Percentiles rank a stretch among this genome's conserved stretches.
phyloP scores from a whole-genome alignment of 2,329 filamentous ascomycete species.

The Penicillium sp. region DNA sequence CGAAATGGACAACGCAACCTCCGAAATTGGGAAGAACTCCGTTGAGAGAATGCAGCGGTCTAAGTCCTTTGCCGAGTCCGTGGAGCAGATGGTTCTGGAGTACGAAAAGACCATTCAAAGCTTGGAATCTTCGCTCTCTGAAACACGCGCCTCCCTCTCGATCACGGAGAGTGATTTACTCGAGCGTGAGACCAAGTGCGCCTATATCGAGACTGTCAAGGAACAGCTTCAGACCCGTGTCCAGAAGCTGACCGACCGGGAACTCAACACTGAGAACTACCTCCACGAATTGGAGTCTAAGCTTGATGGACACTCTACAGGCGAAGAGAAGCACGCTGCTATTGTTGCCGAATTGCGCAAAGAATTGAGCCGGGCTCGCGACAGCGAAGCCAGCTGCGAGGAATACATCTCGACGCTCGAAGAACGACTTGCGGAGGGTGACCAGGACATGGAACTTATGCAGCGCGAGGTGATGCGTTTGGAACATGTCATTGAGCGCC shows the following conservation, averaged over 20 bases:
- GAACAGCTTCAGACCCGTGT: conserved; percentile 82
- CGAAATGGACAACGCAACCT: conserved; percentile 46
- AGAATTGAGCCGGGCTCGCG: conserved; percentile 80
- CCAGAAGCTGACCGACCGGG: conserved; percentile 90
- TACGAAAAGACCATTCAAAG: conserved; percentile 98
- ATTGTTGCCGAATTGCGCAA: conserved; percentile 86
- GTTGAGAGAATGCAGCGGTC: conserved; percentile 89
- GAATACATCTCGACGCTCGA: conserved; percentile 97
- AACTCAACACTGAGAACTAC: conserved; percentile 87
- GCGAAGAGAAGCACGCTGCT: conserved; percentile 86
- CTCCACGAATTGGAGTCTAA: conserved; percentile 87
- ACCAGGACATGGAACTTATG: conserved; percentile 95
- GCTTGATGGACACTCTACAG: conserved; percentile 83
- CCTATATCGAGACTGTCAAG: conserved; percentile 89
- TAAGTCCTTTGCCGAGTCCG: conserved; percentile 91
- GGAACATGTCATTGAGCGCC: conserved; percentile 91
- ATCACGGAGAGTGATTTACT: conserved; percentile 80
- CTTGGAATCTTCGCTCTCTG: conserved; percentile 86
- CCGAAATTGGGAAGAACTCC: conserved; percentile 70
- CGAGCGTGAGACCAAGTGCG: conserved; percentile 90
- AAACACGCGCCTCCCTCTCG: conserved; percentile 78
- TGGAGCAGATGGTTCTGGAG: conserved; percentile 93
- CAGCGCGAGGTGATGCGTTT: conserved; percentile 91
- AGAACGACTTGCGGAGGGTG: conserved; percentile 89
- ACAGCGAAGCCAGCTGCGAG: conserved; percentile 86